Percentiles rank a stretch among this genome's conserved stretches.
Evolutionary conservation across 805 yeast genomes (phyloP).

Genomic region (Lachancea dasiensis): DNA sequence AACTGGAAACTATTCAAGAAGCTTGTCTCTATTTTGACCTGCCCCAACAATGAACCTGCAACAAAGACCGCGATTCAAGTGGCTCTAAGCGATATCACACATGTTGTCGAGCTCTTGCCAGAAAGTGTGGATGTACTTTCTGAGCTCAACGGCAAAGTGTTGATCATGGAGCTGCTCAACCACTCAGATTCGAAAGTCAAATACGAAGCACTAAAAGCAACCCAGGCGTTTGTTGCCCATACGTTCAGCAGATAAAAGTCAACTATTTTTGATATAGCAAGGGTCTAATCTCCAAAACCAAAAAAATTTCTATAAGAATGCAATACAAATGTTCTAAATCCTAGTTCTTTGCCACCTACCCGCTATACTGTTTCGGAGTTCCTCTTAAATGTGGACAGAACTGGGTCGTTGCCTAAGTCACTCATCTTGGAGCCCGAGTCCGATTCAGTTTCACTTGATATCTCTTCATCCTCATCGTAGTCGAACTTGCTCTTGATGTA

Average conservation of each 20-base stretch:
- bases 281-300: not conserved
- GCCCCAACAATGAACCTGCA: constrained; percentile 26
- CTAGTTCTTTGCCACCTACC: not conserved
- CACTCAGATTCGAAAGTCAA: constrained; percentile 80
- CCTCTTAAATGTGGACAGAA: constrained; percentile 14
- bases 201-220: constrained; percentile 90
- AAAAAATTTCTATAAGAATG: not conserved
- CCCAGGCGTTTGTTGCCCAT: constrained; percentile 89
- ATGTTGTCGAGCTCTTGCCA: constrained; percentile 54
- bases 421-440: not conserved
- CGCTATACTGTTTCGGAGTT: not conserved
- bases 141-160: constrained; percentile 59
- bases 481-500: constrained; percentile 25
- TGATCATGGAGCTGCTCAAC: constrained; percentile 79
- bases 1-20: constrained; percentile 67
- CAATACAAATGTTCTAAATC: not conserved
- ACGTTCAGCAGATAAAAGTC: constrained; percentile 38
- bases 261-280: not conserved
- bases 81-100: constrained; percentile 61
- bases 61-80: constrained; percentile 45
- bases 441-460: constrained; percentile 14
- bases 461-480: constrained; percentile 25
- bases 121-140: constrained; percentile 51
- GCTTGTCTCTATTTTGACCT: constrained; percentile 47
- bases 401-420: constrained; percentile 23